phyloP scores from a whole-genome alignment of 495 filamentous ascomycete genomes.

The Aspergillus panamensis region DNA sequence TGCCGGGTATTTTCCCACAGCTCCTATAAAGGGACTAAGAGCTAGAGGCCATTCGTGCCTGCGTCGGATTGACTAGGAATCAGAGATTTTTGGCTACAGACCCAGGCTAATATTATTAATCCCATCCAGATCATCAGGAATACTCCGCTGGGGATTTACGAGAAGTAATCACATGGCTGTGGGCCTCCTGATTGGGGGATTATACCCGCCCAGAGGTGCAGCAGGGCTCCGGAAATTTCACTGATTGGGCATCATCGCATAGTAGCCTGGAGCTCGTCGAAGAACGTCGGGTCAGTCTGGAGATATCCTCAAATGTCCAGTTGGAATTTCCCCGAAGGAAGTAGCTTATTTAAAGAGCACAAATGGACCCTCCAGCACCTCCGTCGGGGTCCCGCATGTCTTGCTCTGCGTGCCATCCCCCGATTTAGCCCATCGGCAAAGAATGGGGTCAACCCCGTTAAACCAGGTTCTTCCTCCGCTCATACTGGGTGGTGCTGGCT shows the following conservation, averaged over 20 bases:
- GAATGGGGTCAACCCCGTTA: not conserved
- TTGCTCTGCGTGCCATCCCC: not conserved
- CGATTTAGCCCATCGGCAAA: not conserved
- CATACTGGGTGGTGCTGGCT: slow-evolving; percentile 12
- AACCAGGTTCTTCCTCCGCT: slow-evolving; percentile 10
- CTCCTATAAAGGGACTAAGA: too few species aligned
- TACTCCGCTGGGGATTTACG: too few species aligned
- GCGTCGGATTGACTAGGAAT: too few species aligned
- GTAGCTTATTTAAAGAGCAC: not conserved
- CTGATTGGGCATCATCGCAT: not conserved
- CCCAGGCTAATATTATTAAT: too few species aligned
- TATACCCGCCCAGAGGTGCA: not conserved
- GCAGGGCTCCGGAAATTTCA: not conserved
- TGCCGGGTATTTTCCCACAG: too few species aligned
- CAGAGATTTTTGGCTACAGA: too few species aligned
- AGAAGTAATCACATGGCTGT: too few species aligned
- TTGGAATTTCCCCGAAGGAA: not conserved
- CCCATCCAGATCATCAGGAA: too few species aligned
- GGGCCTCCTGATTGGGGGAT: not conserved
- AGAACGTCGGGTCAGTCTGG: not conserved
- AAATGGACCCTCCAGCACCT: not conserved
- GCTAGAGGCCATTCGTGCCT: too few species aligned
- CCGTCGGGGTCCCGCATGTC: not conserved
- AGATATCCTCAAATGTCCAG: not conserved
- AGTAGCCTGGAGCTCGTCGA: not conserved